Percentiles rank a stretch among this genome's conserved stretches.
These are phyloP conservation scores for Beta vulgaris DNA, from an alignment of 148 eudicot genomes.

Conservation along the genomic window DNA sequence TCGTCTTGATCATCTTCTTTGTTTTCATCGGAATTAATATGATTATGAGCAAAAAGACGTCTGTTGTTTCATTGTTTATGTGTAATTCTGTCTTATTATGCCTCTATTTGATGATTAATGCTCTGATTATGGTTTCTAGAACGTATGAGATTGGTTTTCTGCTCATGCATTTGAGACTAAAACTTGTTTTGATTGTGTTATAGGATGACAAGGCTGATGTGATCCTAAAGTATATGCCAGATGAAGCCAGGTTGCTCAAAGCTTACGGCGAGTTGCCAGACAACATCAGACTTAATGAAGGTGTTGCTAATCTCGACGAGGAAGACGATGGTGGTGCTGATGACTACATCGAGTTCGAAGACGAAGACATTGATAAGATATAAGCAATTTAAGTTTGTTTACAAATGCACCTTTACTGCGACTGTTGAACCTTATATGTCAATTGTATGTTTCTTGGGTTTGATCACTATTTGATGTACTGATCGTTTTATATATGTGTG, in stretches of 20 bases:
- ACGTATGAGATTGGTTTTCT: background rate
- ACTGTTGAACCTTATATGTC: constrained; percentile 20
- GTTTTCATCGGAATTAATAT: no score
- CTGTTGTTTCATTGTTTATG: background rate
- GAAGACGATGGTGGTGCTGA: constrained; percentile 69
- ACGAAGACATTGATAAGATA: constrained; percentile 91
- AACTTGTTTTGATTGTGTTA: background rate
- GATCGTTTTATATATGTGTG: constrained; percentile 17
- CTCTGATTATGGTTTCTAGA: no score
- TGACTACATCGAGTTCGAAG: constrained; percentile 84
- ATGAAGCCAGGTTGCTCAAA: constrained; percentile 76
- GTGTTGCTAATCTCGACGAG: constrained; percentile 54
- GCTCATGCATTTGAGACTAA: background rate
- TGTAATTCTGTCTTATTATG: background rate
- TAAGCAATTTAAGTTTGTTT: constrained; percentile 1
- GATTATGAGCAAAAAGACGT: no score
- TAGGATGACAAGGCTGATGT: constrained; percentile 67
- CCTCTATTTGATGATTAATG: no score
- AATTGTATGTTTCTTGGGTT: constrained; percentile 15
- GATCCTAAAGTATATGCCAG: constrained; percentile 63
- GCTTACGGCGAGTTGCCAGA: constrained; percentile 90
- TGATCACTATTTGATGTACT: constrained; percentile 20
- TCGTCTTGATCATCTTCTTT: no score
- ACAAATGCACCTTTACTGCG: background rate
- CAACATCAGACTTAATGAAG: constrained; percentile 70